Conservation (phyloP, 2,329 filamentous ascomycete genomes). For the Fusarium chuoi region DNA sequence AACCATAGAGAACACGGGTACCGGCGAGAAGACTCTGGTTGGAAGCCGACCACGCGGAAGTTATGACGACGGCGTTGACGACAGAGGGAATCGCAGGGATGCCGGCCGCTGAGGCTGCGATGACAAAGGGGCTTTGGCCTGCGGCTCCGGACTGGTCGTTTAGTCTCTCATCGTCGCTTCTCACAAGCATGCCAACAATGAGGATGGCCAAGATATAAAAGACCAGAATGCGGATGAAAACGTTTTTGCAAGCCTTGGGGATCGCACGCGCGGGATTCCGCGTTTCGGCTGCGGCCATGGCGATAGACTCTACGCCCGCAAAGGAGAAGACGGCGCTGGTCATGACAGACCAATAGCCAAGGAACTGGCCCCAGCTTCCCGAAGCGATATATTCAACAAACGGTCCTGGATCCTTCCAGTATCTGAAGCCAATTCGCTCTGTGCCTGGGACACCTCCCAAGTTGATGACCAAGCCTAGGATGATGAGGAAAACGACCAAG, state of each 20-base stretch:
- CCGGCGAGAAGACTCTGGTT: slow-evolving; percentile 73
- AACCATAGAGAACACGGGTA: slow-evolving; percentile 67
- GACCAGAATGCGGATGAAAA: slow-evolving; percentile 67
- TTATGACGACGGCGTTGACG: slow-evolving; percentile 81
- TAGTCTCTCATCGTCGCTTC: slow-evolving; percentile 66
- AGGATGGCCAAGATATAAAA: slow-evolving; percentile 75
- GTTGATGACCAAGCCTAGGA: slow-evolving; percentile 54
- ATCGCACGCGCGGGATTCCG: slow-evolving; percentile 64
- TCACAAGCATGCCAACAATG: slow-evolving; percentile 75
- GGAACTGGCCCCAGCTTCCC: slow-evolving; percentile 69
- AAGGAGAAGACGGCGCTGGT: slow-evolving; percentile 75
- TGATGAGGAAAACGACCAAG: slow-evolving; percentile 62
- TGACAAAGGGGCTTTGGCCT: slow-evolving; percentile 70
- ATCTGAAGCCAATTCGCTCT: slow-evolving; percentile 38
- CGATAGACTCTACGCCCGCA: slow-evolving; percentile 71
- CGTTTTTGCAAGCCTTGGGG: slow-evolving; percentile 65
- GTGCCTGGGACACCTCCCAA: slow-evolving; percentile 38
- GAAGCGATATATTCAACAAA: slow-evolving; percentile 72
- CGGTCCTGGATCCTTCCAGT: slow-evolving; percentile 67
- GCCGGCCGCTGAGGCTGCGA: slow-evolving; percentile 74
- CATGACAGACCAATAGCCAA: slow-evolving; percentile 72
- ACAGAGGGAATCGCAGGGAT: slow-evolving; percentile 75
- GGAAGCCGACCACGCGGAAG: slow-evolving; percentile 74
- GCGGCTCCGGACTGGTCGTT: slow-evolving; percentile 57
- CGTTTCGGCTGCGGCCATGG: slow-evolving; percentile 71